Conservation (phyloP, 805 yeast genomes). For the Kodamaea fukazawae region DNA sequence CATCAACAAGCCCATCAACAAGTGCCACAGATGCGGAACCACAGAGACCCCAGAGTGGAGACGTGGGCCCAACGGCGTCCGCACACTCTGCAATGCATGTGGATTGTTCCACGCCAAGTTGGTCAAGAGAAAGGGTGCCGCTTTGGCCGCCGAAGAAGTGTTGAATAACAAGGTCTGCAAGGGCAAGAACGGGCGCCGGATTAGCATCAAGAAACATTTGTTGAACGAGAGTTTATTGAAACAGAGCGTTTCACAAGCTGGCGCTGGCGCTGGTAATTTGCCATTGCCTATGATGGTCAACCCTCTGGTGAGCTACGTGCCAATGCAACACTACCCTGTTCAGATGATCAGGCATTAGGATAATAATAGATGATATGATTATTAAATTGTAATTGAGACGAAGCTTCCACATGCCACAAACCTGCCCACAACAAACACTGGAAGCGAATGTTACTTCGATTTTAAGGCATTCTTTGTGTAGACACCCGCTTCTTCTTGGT, state of each 20-base stretch:
- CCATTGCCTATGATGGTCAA: constrained; percentile 8
- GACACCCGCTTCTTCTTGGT: too few species aligned
- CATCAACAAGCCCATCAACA: constrained; percentile 32
- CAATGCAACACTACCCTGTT: too few species aligned
- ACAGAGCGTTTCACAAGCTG: constrained; percentile 5
- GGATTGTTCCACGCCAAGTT: constrained; percentile 44
- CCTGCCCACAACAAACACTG: too few species aligned
- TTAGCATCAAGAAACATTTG: constrained; percentile 31
- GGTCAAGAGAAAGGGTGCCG: constrained; percentile 29
- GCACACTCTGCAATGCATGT: constrained; percentile 45
- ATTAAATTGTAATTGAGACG: too few species aligned
- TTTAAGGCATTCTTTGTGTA: too few species aligned
- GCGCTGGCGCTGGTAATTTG: constrained; percentile 9
- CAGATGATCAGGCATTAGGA: too few species aligned
- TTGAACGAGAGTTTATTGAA: constrained; percentile 14
- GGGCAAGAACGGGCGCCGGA: constrained; percentile 44
- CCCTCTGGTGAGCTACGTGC: constrained; percentile 4
- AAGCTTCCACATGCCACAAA: too few species aligned
- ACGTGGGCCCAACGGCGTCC: constrained; percentile 44
- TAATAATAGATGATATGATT: too few species aligned
- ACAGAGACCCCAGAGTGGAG: constrained; percentile 48
- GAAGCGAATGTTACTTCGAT: too few species aligned
- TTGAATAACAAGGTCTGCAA: constrained; percentile 42
- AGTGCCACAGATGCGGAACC: constrained; percentile 45
- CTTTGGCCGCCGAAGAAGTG: constrained; percentile 32